phyloP scores from a whole-genome alignment of 768 basidiomycete genomes.

The Holtermannia corniformis region DNA sequence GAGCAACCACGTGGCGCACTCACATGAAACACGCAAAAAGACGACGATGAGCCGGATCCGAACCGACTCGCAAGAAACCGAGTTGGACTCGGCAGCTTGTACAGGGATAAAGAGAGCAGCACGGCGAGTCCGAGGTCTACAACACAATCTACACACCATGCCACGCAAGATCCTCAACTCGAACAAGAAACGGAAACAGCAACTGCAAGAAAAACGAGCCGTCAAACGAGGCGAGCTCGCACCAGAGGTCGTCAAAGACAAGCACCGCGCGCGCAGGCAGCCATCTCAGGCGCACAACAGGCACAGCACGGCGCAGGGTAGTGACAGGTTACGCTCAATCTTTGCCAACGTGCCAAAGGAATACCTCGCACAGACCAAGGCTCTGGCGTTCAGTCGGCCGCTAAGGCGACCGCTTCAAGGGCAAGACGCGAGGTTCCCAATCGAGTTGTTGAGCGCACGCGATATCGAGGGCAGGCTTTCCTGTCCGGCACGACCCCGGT shows the following conservation, averaged over 20 bases:
- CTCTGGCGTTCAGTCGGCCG: slow-evolving; percentile 22
- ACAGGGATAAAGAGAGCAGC: no score
- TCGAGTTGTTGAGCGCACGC: slow-evolving; percentile 19
- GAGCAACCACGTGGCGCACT: no score
- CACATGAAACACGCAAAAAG: no score
- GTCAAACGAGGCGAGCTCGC: slow-evolving; percentile 57
- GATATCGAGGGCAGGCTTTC: slow-evolving; percentile 35
- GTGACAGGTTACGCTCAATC: slow-evolving; percentile 17
- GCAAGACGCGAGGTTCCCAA: slow-evolving; percentile 14
- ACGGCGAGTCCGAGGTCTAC: no score
- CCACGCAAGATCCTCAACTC: slow-evolving; percentile 26
- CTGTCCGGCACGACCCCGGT: slow-evolving; percentile 68
- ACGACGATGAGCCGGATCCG: no score
- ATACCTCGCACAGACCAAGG: slow-evolving; percentile 29
- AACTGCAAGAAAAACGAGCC: slow-evolving; percentile 69
- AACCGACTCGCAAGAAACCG: no score
- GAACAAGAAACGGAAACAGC: slow-evolving; percentile 42
- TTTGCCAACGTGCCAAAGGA: slow-evolving; percentile 28
- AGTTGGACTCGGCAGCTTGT: no score
- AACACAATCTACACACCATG: no score
- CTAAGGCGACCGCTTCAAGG: slow-evolving; percentile 29
- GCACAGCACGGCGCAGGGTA: neutral
- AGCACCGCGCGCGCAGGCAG: neutral
- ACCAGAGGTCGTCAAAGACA: neutral
- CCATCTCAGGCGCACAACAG: neutral